Conservation (phyloP, 2,329 filamentous ascomycete genomes). For the Pseudogymnoascus sp. region DNA sequence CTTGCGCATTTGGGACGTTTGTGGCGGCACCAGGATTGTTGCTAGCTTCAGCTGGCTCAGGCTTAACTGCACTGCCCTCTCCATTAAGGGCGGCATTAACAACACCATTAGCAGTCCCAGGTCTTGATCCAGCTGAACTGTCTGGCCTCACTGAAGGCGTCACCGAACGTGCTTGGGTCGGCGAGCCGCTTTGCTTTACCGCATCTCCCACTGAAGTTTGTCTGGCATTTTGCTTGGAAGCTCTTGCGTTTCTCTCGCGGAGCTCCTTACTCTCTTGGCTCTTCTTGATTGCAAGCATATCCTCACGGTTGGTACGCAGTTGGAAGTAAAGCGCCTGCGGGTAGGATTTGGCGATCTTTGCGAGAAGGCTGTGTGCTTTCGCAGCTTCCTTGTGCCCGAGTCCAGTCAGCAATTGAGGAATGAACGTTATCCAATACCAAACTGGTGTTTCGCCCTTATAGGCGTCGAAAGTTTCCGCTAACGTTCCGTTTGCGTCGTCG, state of each 20-base stretch:
- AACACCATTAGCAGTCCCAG: conserved; percentile 39
- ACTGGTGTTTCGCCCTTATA: conserved; percentile 96
- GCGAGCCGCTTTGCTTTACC: conserved; percentile 27
- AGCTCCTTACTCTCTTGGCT: conserved; percentile 70
- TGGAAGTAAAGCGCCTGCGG: conserved; percentile 96
- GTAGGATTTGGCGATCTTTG: conserved; percentile 92
- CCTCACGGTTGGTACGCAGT: conserved; percentile 84
- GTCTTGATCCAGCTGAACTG: conserved; percentile 29
- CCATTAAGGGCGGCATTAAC: conserved; percentile 17
- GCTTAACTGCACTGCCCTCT: conserved; percentile 18
- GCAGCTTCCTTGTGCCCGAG: conserved; percentile 86
- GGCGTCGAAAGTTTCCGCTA: conserved; percentile 82
- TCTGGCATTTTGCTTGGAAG: conserved; percentile 32
- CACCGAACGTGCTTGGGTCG: conserved; percentile 22
- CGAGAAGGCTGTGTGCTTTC: conserved; percentile 76
- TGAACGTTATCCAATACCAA: conserved; percentile 99
- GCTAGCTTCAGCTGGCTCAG: conserved; percentile 22
- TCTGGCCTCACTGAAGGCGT: conserved; percentile 20
- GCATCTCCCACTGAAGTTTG: conserved; percentile 17
- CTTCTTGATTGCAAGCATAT: conserved; percentile 89
- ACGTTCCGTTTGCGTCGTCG: conserved; percentile 76
- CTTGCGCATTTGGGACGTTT: conserved; percentile 26
- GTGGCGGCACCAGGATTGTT: conserved; percentile 14
- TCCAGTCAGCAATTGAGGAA: conserved; percentile 89
- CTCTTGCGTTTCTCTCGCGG: conserved; percentile 25